A percentile compares a stretch with the other conserved stretches of the same genome.
phyloP scores from a whole-genome alignment of 306 rosid genomes.

The Dalbergia cochinchinensis region DNA sequence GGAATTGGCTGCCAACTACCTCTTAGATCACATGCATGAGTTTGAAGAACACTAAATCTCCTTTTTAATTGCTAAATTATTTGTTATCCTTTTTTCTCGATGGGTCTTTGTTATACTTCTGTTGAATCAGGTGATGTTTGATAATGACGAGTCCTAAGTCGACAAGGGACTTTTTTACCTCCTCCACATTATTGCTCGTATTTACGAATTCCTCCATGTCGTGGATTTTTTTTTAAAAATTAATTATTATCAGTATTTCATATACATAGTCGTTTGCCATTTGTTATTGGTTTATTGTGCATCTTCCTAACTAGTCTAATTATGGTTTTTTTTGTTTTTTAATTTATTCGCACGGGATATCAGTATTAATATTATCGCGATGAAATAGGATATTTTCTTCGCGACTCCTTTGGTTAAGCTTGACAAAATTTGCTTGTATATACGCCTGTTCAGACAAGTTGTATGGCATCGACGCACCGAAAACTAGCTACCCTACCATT shows the following conservation, averaged over 20 bases:
- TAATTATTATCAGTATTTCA: conserved; percentile 36
- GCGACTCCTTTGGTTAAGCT: no score
- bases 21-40: conserved; percentile 83
- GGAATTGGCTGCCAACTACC: conserved; percentile 91
- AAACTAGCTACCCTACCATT: no score
- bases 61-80: conserved; percentile 10
- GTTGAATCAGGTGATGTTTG: conserved; percentile 49
- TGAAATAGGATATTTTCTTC: no score
- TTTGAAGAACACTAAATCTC: conserved; percentile 63
- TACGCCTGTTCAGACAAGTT: no score
- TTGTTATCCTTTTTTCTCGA: conserved; percentile 34
- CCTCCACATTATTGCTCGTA: conserved; percentile 43
- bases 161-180: conserved; percentile 44
- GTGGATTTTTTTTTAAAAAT: conserved; percentile 30
- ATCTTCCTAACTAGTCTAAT: not conserved
- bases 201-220: conserved; percentile 28
- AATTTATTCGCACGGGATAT: not conserved
- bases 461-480: no score
- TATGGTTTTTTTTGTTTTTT: not conserved
- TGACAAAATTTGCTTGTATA: no score
- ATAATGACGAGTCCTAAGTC: conserved; percentile 42
- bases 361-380: no score
- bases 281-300: conserved; percentile 20
- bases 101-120: conserved; percentile 42
- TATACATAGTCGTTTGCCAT: conserved; percentile 41